These are phyloP conservation scores for Starmerella vaccinii DNA, from an alignment of 805 yeast species.

Conservation along the genomic window DNA sequence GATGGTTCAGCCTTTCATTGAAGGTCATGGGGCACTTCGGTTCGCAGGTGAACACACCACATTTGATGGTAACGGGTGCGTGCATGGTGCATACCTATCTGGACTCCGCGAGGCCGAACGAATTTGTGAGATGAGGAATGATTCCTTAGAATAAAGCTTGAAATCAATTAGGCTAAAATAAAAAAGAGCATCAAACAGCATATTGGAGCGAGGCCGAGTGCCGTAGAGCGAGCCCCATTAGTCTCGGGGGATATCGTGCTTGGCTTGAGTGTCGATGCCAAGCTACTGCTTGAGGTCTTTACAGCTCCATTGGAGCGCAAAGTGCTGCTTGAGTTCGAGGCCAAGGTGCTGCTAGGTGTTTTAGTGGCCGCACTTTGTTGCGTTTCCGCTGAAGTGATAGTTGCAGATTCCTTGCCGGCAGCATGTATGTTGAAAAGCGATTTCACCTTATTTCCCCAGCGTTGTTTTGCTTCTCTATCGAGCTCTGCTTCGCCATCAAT, in stretches of 20 bases:
- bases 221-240: too few relatives aligned
- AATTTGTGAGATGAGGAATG: neutral
- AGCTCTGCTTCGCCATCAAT: too few relatives aligned
- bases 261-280: too few relatives aligned
- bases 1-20: conserved; percentile 47
- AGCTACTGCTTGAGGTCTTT: too few relatives aligned
- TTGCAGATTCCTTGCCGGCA: neutral
- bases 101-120: conserved; percentile 48
- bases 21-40: conserved; percentile 50
- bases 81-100: conserved; percentile 80
- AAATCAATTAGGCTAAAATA: neutral
- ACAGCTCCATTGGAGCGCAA: too few relatives aligned
- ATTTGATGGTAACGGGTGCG: conserved; percentile 81
- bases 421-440: neutral
- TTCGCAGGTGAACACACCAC: conserved; percentile 91
- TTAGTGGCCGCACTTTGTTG: too few relatives aligned
- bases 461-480: neutral
- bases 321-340: too few relatives aligned
- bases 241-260: too few relatives aligned
- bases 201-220: neutral
- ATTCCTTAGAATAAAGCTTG: neutral
- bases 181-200: neutral
- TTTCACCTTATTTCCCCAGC: neutral
- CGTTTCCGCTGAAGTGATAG: too few relatives aligned
- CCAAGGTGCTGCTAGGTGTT: too few relatives aligned